phyloP scores from a whole-genome alignment of 306 rosid genomes.

The Prunus mume region DNA sequence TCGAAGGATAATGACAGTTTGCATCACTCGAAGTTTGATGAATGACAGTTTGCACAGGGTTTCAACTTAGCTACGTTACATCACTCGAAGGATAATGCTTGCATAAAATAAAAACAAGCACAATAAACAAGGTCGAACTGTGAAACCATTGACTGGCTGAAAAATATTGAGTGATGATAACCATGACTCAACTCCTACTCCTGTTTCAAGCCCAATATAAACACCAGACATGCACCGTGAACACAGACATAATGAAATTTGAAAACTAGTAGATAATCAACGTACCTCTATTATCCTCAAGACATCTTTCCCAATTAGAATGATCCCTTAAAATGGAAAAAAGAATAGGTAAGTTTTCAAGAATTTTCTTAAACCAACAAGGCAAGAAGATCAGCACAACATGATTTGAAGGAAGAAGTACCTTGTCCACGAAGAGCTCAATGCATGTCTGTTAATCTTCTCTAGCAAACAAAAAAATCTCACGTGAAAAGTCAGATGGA shows the following conservation, averaged over 20 bases:
- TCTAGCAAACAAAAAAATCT: too few relatives aligned
- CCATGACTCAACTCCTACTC: background rate
- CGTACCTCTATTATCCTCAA: constrained; percentile 61
- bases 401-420: too few relatives aligned
- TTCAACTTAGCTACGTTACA: too few relatives aligned
- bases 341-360: constrained; percentile 21
- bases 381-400: too few relatives aligned
- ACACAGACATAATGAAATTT: background rate
- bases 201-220: background rate
- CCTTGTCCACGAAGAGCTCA: too few relatives aligned
- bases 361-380: constrained; percentile 12
- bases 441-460: too few relatives aligned
- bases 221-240: background rate
- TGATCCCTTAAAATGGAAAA: constrained; percentile 59
- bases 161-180: background rate
- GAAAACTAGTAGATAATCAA: constrained; percentile 4
- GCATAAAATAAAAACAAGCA: background rate
- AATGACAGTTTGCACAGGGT: too few relatives aligned
- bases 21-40: too few relatives aligned
- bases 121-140: background rate
- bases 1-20: too few relatives aligned
- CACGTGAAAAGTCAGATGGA: too few relatives aligned
- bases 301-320: constrained; percentile 65
- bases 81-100: background rate
- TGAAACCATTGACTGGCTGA: background rate